phyloP scores from a whole-genome alignment of 176 grass and related monocot species.

The Leersia perrieri region DNA sequence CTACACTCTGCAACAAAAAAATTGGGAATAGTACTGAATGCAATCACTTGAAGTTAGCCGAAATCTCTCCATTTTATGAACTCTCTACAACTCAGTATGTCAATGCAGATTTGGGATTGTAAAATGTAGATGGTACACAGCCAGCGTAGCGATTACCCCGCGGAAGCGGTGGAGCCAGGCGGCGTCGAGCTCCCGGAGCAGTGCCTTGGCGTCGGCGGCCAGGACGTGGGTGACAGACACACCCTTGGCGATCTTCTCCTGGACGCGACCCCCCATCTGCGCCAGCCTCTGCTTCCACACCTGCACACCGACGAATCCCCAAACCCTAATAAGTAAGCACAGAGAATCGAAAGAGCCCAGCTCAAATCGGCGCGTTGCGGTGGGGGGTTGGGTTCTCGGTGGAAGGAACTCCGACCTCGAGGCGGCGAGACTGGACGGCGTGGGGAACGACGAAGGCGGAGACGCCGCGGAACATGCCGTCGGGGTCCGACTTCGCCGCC shows the following conservation, averaged over 20 bases:
- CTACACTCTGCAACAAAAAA: conserved; percentile 48
- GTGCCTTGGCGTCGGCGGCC: conserved; percentile 51
- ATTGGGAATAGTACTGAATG: neutral
- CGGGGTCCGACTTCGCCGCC: conserved; percentile 30
- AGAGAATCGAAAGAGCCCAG: too few relatives aligned
- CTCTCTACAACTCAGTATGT: neutral
- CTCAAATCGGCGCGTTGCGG: too few relatives aligned
- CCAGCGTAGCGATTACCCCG: conserved; percentile 42
- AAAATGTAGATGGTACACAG: neutral
- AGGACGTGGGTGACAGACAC: conserved; percentile 64
- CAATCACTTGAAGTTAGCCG: neutral
- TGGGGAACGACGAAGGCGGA: conserved; percentile 60
- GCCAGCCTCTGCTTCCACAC: conserved; percentile 86
- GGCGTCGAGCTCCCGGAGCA: conserved; percentile 53
- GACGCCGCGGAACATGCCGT: conserved; percentile 80
- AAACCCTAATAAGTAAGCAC: neutral
- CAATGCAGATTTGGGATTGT: neutral
- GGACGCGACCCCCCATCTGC: conserved; percentile 71
- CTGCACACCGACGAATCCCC: conserved; percentile 26
- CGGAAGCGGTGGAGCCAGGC: conserved; percentile 55
- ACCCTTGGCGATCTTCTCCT: conserved; percentile 46
- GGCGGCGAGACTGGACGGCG: conserved; percentile 61
- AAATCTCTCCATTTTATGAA: neutral
- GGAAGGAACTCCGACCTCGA: conserved; percentile 52
- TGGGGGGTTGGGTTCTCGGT: too few relatives aligned